These are phyloP conservation scores for Kluyveromyces wickerhamii DNA, from an alignment of 805 yeast genomes.

Conservation along the genomic window DNA sequence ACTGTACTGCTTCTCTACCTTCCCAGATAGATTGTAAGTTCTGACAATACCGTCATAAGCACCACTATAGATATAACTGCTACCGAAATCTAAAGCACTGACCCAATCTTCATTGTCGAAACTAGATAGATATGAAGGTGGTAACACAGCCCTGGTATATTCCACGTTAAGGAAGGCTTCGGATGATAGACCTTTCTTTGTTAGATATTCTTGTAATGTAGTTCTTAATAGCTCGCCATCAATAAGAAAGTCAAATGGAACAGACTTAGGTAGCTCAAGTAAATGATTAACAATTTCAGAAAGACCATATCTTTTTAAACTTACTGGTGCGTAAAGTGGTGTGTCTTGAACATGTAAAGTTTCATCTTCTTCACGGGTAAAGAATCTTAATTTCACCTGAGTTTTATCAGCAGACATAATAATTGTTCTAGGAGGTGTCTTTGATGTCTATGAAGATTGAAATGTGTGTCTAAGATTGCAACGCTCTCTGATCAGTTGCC, in stretches of 20 bases:
- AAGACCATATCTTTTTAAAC: conserved; percentile 81
- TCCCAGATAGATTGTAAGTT: conserved; percentile 76
- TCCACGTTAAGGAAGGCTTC: conserved; percentile 78
- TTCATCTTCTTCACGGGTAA: conserved; percentile 79
- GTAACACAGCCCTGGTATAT: conserved; percentile 85
- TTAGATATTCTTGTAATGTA: conserved; percentile 72
- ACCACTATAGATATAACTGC: conserved; percentile 61
- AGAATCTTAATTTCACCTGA: conserved; percentile 75
- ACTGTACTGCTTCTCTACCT: conserved; percentile 66
- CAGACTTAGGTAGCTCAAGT: conserved; percentile 48
- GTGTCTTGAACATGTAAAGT: conserved; percentile 64
- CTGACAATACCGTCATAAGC: conserved; percentile 93
- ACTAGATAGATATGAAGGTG: conserved; percentile 87
- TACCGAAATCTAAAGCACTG: conserved; percentile 47
- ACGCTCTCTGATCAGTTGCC: too few relatives aligned
- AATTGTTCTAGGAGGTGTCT: too few relatives aligned
- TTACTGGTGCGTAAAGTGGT: conserved; percentile 82
- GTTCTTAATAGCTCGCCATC: conserved; percentile 76
- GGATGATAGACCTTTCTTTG: conserved; percentile 66
- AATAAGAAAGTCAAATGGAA: conserved; percentile 89
- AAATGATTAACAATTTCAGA: conserved; percentile 94
- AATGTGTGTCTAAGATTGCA: too few relatives aligned
- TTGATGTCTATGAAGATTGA: too few relatives aligned
- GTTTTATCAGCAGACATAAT: conserved; percentile 33
- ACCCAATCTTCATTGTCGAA: conserved; percentile 95